These are phyloP conservation scores for Cladosporium sp. DNA, from an alignment of 2,329 filamentous ascomycete species.

Conservation along the genomic window DNA sequence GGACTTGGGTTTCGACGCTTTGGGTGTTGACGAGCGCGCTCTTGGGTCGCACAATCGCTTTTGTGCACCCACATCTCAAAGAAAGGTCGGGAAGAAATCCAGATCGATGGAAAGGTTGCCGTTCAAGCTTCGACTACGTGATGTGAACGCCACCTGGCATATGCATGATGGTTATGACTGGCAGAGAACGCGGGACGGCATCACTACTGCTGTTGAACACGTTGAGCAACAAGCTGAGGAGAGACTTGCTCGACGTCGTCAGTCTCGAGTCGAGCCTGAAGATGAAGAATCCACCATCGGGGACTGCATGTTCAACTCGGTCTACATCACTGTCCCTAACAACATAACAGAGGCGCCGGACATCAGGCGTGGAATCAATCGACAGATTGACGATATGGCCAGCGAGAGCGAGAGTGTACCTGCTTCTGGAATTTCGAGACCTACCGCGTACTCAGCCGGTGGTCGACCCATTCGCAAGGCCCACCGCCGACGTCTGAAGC, in stretches of 20 bases:
- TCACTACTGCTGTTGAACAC: slow-evolving; percentile 81
- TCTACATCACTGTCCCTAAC: slow-evolving; percentile 89
- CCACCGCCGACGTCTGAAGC: slow-evolving; percentile 51
- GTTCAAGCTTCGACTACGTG: slow-evolving; percentile 70
- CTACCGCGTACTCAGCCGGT: slow-evolving; percentile 42
- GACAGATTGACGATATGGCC: slow-evolving; percentile 75
- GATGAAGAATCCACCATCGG: slow-evolving; percentile 84
- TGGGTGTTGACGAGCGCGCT: slow-evolving; percentile 23
- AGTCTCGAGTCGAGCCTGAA: slow-evolving; percentile 52
- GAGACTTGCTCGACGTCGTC: slow-evolving; percentile 55
- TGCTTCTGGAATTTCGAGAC: slow-evolving; percentile 59
- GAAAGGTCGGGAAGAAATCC: neutral
- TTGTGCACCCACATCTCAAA: slow-evolving; percentile 22
- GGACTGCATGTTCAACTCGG: slow-evolving; percentile 96
- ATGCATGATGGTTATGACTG: slow-evolving; percentile 97
- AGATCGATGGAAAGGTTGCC: slow-evolving; percentile 33
- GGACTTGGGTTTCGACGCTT: slow-evolving; percentile 31
- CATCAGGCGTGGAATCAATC: slow-evolving; percentile 77
- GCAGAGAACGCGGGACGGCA: slow-evolving; percentile 78
- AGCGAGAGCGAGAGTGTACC: slow-evolving; percentile 89
- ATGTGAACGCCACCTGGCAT: slow-evolving; percentile 95
- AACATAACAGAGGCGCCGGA: slow-evolving; percentile 75
- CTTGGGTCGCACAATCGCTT: slow-evolving; percentile 29
- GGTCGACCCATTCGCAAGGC: slow-evolving; percentile 23
- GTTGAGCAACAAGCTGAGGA: slow-evolving; percentile 80